Evolutionary conservation across 2,329 filamentous ascomycete species (phyloP).

Genomic region (Fusarium nurragi): DNA sequence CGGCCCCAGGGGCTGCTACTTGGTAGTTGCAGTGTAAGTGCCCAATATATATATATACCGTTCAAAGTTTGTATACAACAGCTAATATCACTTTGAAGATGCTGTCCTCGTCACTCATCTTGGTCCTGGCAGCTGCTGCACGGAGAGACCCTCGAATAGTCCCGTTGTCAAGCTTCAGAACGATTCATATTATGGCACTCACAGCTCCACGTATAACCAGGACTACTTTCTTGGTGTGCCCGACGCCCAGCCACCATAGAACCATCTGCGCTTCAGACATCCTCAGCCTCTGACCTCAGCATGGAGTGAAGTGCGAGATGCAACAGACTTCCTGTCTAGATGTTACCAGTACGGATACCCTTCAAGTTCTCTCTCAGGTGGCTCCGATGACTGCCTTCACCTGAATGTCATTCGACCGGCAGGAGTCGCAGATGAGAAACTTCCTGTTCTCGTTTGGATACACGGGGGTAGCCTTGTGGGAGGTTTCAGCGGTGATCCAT

Average conservation of each 20-base stretch:
- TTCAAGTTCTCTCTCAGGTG: slow-evolving; percentile 2
- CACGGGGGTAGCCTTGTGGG: slow-evolving; percentile 27
- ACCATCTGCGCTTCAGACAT: slow-evolving; percentile 25
- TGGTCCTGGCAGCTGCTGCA: not conserved
- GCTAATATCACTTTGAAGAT: slow-evolving; percentile 3
- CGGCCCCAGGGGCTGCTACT: slow-evolving; percentile 19
- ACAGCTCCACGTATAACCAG: slow-evolving; percentile 19
- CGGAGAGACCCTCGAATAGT: not conserved
- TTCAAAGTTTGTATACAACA: no score
- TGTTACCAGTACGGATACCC: slow-evolving; percentile 31
- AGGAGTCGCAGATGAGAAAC: not conserved
- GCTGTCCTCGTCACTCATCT: not conserved
- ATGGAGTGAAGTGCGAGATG: slow-evolving; percentile 21
- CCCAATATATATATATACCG: not conserved
- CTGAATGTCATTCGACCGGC: slow-evolving; percentile 25
- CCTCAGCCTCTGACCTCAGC: slow-evolving; percentile 22
- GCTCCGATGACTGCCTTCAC: slow-evolving; percentile 29
- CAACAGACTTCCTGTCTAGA: slow-evolving; percentile 22
- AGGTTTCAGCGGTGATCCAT: slow-evolving; percentile 13
- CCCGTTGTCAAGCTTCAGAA: slow-evolving; percentile 19
- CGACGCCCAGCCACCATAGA: slow-evolving; percentile 27
- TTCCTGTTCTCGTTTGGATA: slow-evolving; percentile 30
- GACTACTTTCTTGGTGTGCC: slow-evolving; percentile 29
- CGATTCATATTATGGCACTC: slow-evolving; percentile 26
- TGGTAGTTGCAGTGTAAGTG: not conserved